Evolutionary conservation across 1,139 yeast species (phyloP).

Genomic region (Zygotorulaspora mrakii): DNA sequence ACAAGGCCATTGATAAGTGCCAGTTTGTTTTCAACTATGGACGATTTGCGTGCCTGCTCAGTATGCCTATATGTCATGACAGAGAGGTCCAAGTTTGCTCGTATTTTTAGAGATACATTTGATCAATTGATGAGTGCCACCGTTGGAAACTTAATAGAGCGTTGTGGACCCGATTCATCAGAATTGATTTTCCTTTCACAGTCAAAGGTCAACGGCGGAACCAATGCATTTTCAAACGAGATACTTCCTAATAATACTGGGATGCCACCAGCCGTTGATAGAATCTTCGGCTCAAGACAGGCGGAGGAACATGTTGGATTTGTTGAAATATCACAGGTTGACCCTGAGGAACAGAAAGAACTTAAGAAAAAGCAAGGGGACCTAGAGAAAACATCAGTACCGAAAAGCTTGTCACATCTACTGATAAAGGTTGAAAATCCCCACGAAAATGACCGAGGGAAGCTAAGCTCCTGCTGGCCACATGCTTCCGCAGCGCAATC

Average conservation of each 20-base stretch:
- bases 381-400: conserved; percentile 46
- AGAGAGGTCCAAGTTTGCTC: conserved; percentile 56
- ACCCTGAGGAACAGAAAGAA: conserved; percentile 48
- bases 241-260: conserved; percentile 37
- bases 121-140: conserved; percentile 60
- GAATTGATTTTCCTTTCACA: conserved; percentile 41
- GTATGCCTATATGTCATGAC: conserved; percentile 57
- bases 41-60: conserved; percentile 57
- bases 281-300: conserved; percentile 39
- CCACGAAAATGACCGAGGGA: conserved; percentile 13
- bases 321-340: conserved; percentile 37
- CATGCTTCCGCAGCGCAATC: too few relatives aligned
- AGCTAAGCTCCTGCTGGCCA: too few relatives aligned
- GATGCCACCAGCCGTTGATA: conserved; percentile 53
- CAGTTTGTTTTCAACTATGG: conserved; percentile 48
- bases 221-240: neutral
- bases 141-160: conserved; percentile 48
- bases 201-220: conserved; percentile 4
- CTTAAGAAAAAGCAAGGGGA: conserved; percentile 45
- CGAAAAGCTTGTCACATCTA: conserved; percentile 48
- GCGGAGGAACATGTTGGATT: conserved; percentile 33
- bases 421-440: conserved; percentile 32
- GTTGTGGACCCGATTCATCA: conserved; percentile 55
- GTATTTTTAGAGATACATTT: conserved; percentile 56
- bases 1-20: conserved; percentile 53